These are phyloP conservation scores for Oryza coarctata DNA, from an alignment of 176 grass and related monocot species.

Conservation along the genomic window DNA sequence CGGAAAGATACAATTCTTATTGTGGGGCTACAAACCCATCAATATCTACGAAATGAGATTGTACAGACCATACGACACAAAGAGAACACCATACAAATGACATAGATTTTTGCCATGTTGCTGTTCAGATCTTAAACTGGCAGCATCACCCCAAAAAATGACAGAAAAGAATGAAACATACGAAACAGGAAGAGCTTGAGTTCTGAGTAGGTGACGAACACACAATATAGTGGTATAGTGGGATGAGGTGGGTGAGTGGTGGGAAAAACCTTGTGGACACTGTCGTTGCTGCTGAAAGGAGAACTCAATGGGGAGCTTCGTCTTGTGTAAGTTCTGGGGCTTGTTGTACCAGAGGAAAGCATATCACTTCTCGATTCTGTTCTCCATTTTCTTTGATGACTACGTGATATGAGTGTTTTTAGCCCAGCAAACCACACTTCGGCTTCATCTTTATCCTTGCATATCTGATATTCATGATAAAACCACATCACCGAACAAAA, in stretches of 20 bases:
- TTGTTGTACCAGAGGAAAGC: slow-evolving; percentile 64
- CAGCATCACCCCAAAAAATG: not conserved
- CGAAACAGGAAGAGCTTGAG: not conserved
- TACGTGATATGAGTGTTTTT: slow-evolving; percentile 76
- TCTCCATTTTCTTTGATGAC: slow-evolving; percentile 64
- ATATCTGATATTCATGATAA: slow-evolving; percentile 57
- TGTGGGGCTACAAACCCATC: not conserved
- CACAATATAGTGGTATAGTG: not conserved
- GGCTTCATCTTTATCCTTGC: slow-evolving; percentile 92
- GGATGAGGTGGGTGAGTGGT: not conserved
- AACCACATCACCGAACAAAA: not conserved
- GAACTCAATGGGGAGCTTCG: slow-evolving; percentile 76
- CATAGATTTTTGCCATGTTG: not conserved
- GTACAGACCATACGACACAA: slow-evolving; percentile 1
- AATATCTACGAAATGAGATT: slow-evolving; percentile 4
- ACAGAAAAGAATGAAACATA: not conserved
- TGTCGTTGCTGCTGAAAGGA: slow-evolving; percentile 74
- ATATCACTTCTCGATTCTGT: slow-evolving; percentile 72
- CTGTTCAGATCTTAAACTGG: not conserved
- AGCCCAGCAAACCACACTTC: slow-evolving; percentile 92
- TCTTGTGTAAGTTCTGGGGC: slow-evolving; percentile 71
- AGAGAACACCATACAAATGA: not conserved
- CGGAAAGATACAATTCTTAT: not conserved
- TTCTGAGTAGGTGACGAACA: not conserved
- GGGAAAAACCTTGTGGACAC: slow-evolving; percentile 58